Percentiles rank a stretch among this genome's conserved stretches.
Evolutionary conservation across 768 basidiomycete genomes (phyloP).

Genomic region (Sporobolomyces pararoseus): DNA sequence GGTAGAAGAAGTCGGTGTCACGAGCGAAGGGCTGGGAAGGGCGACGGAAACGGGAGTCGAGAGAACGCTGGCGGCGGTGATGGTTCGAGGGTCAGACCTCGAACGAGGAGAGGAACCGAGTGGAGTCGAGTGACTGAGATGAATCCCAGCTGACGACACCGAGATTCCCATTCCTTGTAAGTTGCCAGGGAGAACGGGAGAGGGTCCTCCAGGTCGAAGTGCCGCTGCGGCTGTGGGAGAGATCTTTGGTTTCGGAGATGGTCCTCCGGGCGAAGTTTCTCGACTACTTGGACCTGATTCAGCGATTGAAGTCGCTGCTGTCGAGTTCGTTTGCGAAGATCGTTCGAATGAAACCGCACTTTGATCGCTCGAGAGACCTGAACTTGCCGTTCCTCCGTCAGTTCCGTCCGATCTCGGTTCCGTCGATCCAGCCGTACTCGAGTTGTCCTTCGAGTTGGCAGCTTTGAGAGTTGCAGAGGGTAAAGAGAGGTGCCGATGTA

Average conservation of each 20-base stretch:
- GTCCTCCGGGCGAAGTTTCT: neutral
- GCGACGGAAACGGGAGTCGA: neutral
- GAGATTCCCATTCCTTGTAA: constrained; percentile 25
- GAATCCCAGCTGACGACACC: constrained; percentile 27
- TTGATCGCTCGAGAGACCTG: neutral
- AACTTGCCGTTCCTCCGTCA: neutral
- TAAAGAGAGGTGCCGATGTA: neutral
- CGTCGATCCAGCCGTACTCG: neutral
- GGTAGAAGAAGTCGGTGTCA: constrained; percentile 3
- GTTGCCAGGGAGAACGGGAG: neutral
- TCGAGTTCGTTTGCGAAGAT: constrained; percentile 5
- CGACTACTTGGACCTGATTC: neutral
- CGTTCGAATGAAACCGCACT: neutral
- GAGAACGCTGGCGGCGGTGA: neutral
- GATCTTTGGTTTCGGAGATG: neutral
- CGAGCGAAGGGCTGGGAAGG: neutral
- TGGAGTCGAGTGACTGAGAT: constrained; percentile 16
- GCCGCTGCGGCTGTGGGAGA: constrained; percentile 4
- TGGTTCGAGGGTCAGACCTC: neutral
- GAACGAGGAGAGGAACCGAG: neutral
- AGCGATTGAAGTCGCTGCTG: neutral
- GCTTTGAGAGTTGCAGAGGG: neutral
- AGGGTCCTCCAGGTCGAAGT: neutral
- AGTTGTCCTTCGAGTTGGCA: neutral
- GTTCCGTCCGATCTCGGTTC: constrained; percentile 4